Evolutionary conservation across 83 land plant genomes (phyloP), one percentile per base, ranked within the genome.

Genomic region (Diphasiastrum complanatum): DNA sequence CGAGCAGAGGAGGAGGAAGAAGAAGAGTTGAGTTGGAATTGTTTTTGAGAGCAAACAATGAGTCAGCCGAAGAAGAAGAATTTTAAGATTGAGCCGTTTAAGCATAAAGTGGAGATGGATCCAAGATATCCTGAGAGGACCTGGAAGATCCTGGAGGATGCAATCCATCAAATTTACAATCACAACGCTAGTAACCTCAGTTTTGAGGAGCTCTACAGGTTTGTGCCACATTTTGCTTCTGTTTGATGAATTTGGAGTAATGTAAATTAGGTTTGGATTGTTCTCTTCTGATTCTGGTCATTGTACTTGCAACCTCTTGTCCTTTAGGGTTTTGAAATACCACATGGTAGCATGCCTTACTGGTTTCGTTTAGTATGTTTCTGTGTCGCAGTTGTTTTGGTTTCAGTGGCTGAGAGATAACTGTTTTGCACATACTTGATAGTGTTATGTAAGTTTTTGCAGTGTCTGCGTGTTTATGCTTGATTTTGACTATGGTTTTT

Each of bases 161-260:
- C 98, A 3, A 93, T 93, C 41, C 85, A 89, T 54, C 91, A 93
- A 79, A 93, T 93, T 50, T 93, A 93, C 66, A 93, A 85, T 70
- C 96, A 85, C 65, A 93, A 93, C 72, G 96, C 98, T 37, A 88
- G 96, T 61, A 91, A 96, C 30, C 81, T 93, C 33, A 85, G 91
- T 67, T 93, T 93, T 58, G 98, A 93, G 67, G 98, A 93, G 70
- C 86, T 93, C 18, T 93, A 93, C 75, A 83, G 98, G 98, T 63
- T 16, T 33, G 68, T 30, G 18, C 1, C 28, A 14, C 1, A 19
- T 4, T 4, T 1, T n/a, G 40, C 12, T 23, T 14, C n/a, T 22
- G n/a, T n/a, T n/a, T n/a, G n/a, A n/a, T n/a, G n/a, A n/a, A 8
- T 2, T 19, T 22, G 33, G 20, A 25, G 47, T 33, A 0, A 20